A percentile compares a stretch with the other conserved stretches of the same genome.
phyloP scores from a whole-genome alignment of 768 basidiomycete genomes.

The Mycena capillaripes region DNA sequence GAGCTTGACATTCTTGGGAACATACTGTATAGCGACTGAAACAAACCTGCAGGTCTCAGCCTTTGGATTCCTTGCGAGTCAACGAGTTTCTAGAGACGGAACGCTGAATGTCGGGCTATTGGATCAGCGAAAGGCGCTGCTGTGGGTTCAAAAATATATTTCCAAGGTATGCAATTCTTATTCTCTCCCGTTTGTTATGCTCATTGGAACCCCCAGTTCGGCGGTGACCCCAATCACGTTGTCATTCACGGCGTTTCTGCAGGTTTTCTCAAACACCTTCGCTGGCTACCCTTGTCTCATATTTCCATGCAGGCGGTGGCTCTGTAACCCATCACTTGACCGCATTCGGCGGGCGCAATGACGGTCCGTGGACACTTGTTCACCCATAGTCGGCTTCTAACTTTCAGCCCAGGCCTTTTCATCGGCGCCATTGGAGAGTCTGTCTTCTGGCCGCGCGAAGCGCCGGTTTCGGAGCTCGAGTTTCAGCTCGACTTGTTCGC shows the following conservation, averaged over 20 bases:
- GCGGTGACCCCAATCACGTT: conserved; percentile 25
- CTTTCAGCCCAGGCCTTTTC: conserved; percentile 19
- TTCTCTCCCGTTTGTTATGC: conserved; percentile 10
- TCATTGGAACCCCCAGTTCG: conserved; percentile 21
- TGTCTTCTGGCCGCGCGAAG: conserved; percentile 23
- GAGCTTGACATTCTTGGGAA: conserved; percentile 14
- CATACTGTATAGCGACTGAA: conserved; percentile 17
- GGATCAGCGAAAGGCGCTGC: conserved; percentile 27
- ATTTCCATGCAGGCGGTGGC: conserved; percentile 21
- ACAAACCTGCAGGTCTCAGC: conserved; percentile 21
- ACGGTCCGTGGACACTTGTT: conserved; percentile 16
- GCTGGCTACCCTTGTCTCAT: conserved; percentile 11
- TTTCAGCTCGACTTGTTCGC: conserved; percentile 32
- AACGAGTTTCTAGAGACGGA: conserved; percentile 22
- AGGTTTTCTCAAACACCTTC: conserved; percentile 14
- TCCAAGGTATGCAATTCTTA: conserved; percentile 22
- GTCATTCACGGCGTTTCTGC: conserved; percentile 27
- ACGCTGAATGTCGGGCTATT: conserved; percentile 25
- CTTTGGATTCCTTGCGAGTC: conserved; percentile 26
- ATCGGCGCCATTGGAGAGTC: conserved; percentile 26
- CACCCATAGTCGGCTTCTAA: conserved; percentile 7
- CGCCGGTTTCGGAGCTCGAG: conserved; percentile 21
- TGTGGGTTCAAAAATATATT: conserved; percentile 30
- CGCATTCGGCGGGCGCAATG: conserved; percentile 27
- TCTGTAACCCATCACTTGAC: conserved; percentile 28